Evolutionary conservation across 768 basidiomycete species (phyloP), one percentile per base, ranked within the genome.

Genomic region (Pleurotus platypus): DNA sequence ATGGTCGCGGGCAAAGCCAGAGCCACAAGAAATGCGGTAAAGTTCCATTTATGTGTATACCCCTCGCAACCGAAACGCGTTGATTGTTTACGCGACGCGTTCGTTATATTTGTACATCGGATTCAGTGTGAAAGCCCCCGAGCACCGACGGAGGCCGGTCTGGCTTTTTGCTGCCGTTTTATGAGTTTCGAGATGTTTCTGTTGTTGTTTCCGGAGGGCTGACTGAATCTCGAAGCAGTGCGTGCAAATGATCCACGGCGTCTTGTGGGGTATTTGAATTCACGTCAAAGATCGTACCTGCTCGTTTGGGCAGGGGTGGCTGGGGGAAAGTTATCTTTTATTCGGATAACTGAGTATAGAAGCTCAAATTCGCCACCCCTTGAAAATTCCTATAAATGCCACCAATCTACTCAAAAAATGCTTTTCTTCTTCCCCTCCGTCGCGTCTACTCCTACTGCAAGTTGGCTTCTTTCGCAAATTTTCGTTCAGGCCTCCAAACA

Each of bases 41-140:
- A 18, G 51, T 54, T 54, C 51, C 51, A 54, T 40, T 54, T 54
- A 54, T 40, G 51, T 54, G 51, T 26, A 54, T 40, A 20, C 51
- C 51, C 30, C 39, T 54, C 51, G 51, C 51, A 38, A 54, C 51
- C 51, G 51, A 54, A 30, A 40, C 39, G 51, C 51, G 27, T 54
- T 39, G 62, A 63, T 63, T 64, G 64, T 67, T 60, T 66, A 76
- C 74, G 77, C 78, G 77, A 79, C 78, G 75, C 77, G 76, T 75
- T 71, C 77, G 72, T 76, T 78, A 75, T 75, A 66, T 71, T 72
- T 69, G 67, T 51, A 5, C 42, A 45, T 37, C 42, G 27, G 43
- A 13, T 57, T 48, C 48, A 42, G 30, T 57, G 45, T n/a, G 56
- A 35, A 49, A 37, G 42, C 48, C 48, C 48, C 56, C 56, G 46